Base-by-base conservation (phyloP, 2,329 filamentous ascomycete genomes). In the Hirsutella minnesotensis region DNA sequence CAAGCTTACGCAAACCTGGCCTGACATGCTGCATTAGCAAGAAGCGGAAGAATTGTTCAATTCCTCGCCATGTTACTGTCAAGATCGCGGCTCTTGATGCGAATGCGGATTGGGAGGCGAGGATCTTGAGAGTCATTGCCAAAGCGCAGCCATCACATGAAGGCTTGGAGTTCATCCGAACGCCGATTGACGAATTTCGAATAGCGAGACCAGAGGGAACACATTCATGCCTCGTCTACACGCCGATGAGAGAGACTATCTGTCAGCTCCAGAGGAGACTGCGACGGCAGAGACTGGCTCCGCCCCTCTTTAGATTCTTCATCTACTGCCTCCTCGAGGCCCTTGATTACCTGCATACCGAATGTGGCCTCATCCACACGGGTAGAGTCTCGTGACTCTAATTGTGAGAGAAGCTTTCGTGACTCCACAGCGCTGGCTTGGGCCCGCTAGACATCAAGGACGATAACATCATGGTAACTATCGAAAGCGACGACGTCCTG, bases 401-500 rank as follows among this genome's bases (percentile, higher is more conserved):
- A 9, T 31, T 10, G 38, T 30, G n/a, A 29, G 3, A 31, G 7
- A 29, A n/a, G n/a, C 15, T 29, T 29, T 7, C 27, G 7, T 12
- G n/a, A n/a, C n/a, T n/a, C n/a, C n/a, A n/a, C n/a, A n/a, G n/a
- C n/a, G 16, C 39, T 49, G 10, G 45, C 9, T 7, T 2, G 15
- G 20, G 4, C 19, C 16, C 8, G 1, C 22, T 16, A 53, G 52
- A 50, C 22, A 51, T 52, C 21, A 51, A 54, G 40, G 46, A 50
- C 12, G 48, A 52, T 15, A 53, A 53, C 30, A 51, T 53, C n/a
- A 43, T 53, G 46, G 33, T 51, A 3, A 54, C 49, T 4, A 43
- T 51, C 21, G 50, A 54, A 35, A 27, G 48, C 35, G 43, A 48
- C 33, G 18, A 19, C 10, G 44, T 53, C 3, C 7, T 54, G 16